phyloP scores from a whole-genome alignment of 202 grass and related monocot genomes.

The Hordeum pubiflorum region DNA sequence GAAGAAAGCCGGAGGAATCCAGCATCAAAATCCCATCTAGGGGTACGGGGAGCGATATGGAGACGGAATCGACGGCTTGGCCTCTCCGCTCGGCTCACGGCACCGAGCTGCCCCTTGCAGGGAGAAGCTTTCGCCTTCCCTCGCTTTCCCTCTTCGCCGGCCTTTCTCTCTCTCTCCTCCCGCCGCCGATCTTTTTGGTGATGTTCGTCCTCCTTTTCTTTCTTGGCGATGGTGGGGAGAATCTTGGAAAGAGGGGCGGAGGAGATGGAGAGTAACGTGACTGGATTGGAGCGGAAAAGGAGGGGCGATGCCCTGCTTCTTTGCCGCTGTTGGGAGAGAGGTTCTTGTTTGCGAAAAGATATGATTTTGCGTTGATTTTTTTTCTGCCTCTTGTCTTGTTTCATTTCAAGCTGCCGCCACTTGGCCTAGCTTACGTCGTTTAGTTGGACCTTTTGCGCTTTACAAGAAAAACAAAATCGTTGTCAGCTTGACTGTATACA shows the following conservation, averaged over 20 bases:
- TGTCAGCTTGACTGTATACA: too few species aligned
- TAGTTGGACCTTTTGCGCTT: not conserved
- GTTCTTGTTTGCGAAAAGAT: not conserved
- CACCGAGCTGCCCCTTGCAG: not conserved
- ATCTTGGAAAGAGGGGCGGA: slow-evolving; percentile 31
- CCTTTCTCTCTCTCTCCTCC: not conserved
- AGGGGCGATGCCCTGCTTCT: not conserved
- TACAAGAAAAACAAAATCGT: too few species aligned
- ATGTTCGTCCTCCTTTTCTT: too few species aligned
- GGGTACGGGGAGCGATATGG: not conserved
- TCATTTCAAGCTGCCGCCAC: slow-evolving; percentile 16
- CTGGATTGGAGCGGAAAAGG: not conserved
- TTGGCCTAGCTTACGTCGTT: not conserved
- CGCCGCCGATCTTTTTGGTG: slow-evolving; percentile 26
- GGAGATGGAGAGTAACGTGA: slow-evolving; percentile 25
- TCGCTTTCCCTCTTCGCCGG: too few species aligned
- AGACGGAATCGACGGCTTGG: not conserved
- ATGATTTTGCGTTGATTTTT: not conserved
- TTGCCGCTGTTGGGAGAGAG: not conserved
- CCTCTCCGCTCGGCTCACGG: not conserved
- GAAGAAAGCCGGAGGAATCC: slow-evolving; percentile 24
- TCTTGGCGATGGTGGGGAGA: not conserved
- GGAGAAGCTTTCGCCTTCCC: too few species aligned
- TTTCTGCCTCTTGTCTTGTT: not conserved
- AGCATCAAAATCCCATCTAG: slow-evolving; percentile 23